Evolutionary conservation across 495 filamentous ascomycete genomes (phyloP).

Genomic region (Lasiosphaeria hispida): DNA sequence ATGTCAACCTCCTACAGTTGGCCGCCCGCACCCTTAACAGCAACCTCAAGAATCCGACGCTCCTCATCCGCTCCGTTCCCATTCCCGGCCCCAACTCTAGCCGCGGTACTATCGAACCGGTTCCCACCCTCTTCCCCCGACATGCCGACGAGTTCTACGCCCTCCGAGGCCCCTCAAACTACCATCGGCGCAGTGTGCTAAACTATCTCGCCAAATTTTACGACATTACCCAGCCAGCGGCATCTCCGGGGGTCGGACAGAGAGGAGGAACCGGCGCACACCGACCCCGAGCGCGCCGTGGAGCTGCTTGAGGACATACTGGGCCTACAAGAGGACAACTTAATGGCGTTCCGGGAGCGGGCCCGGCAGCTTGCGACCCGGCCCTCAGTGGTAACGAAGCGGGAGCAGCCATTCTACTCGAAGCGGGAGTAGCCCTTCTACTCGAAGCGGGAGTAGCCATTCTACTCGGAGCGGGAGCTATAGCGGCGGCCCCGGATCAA

Average conservation of each 20-base stretch:
- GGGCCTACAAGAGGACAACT: slow-evolving; percentile 6
- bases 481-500: not conserved
- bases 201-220: not conserved
- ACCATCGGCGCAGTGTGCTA: not conserved
- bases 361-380: not conserved
- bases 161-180: not conserved
- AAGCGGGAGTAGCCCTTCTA: no score
- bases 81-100: not conserved
- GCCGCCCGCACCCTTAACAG: slow-evolving; percentile 7
- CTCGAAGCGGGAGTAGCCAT: no score
- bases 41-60: slow-evolving; percentile 1
- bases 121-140: not conserved
- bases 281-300: not conserved
- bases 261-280: not conserved
- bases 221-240: not conserved
- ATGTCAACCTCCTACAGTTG: not conserved
- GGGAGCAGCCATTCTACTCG: slow-evolving; percentile 1
- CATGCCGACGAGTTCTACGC: not conserved
- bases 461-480: slow-evolving; percentile 1
- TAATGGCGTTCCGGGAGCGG: not conserved
- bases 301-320: slow-evolving; percentile 1
- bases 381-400: not conserved
- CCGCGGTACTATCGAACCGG: not conserved
- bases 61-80: slow-evolving; percentile 1
- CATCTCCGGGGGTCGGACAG: not conserved